Conservation (phyloP, 1,284 basidiomycete species). For the Volvariella surrecta region DNA sequence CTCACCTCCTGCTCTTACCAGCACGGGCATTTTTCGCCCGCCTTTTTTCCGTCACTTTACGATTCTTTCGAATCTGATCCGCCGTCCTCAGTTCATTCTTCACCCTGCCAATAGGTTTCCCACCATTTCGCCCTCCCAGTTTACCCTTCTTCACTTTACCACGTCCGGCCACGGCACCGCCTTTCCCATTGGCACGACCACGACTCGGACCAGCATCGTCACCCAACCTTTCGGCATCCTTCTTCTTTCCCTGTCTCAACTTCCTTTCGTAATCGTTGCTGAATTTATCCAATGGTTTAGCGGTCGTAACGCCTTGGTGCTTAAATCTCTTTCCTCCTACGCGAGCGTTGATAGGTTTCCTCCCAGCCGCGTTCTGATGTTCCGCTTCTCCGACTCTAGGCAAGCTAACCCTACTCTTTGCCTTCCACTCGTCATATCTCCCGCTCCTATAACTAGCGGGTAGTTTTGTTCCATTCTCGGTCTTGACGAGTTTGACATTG, state of each 20-base stretch:
- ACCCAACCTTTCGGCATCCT: conserved; percentile 19
- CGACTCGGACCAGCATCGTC: conserved; percentile 9
- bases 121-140: conserved; percentile 37
- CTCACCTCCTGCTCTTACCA: conserved; percentile 27
- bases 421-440: conserved; percentile 93
- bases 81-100: conserved; percentile 78
- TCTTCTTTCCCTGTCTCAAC: conserved; percentile 51
- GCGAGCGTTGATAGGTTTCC: conserved; percentile 16
- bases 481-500: conserved; percentile 91
- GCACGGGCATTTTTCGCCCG: conserved; percentile 74
- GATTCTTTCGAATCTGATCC: conserved; percentile 76
- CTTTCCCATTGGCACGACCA: not conserved
- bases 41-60: conserved; percentile 53
- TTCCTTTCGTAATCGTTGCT: conserved; percentile 67
- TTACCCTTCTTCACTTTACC: conserved; percentile 20
- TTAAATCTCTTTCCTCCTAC: conserved; percentile 51
- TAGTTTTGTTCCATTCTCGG: conserved; percentile 88
- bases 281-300: conserved; percentile 70
- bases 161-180: not conserved
- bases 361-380: conserved; percentile 27
- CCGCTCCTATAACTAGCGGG: conserved; percentile 93
- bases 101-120: conserved; percentile 53
- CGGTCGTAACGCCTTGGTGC: conserved; percentile 50
- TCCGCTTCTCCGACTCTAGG: conserved; percentile 82
- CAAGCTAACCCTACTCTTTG: conserved; percentile 61